Evolutionary conservation across 345 rosid genomes (phyloP), one percentile per base, ranked within the genome.

Genomic region (Isatis tinctoria): DNA sequence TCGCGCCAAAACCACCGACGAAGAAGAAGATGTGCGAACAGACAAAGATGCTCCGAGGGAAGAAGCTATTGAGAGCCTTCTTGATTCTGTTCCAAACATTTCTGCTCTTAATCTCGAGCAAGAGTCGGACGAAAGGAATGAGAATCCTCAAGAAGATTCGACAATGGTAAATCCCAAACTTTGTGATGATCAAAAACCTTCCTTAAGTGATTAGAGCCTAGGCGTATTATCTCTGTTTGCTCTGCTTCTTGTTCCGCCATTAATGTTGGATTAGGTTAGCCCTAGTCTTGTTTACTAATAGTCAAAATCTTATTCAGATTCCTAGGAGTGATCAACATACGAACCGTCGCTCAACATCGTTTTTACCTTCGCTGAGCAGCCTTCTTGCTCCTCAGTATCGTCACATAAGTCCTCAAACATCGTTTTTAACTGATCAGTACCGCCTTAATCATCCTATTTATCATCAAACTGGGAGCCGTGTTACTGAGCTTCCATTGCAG

Each of bases 1-100:
- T 41, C 47, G 6, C 47, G 47, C 32, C 63, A 36, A 36, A 70
- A 69, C 77, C 73, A 74, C 47, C 7, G 83, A 66, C 10, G 74
- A 74, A 26, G 74, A 74, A 56, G 61, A 41, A 22, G 24, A 22
- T 1, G 53, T 1, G 53, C 52, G 7, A 20, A 4, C 63, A 58
- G 5, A 11, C 11, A 36, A 28, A 4, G 51, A 3, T 17, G 10
- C 17, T 16, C 0, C 11, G 0, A 16, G 8, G 9, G 51, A 45
- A 3, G 60, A 56, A 56, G 24, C 40, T 56, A 8, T 10, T 13
- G 60, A n/a, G 22, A n/a, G 39, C 7, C 13, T 56, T 56, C 60
- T 8, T 56, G 60, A 56, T 30, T 54, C n/a, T 30, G 60, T 28
- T 54, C 35, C 36, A 54, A 3, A 7, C 20, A 3, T 0, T 28